Base-by-base conservation (phyloP, 164 flowering plant genomes). In the Santalum album region DNA sequence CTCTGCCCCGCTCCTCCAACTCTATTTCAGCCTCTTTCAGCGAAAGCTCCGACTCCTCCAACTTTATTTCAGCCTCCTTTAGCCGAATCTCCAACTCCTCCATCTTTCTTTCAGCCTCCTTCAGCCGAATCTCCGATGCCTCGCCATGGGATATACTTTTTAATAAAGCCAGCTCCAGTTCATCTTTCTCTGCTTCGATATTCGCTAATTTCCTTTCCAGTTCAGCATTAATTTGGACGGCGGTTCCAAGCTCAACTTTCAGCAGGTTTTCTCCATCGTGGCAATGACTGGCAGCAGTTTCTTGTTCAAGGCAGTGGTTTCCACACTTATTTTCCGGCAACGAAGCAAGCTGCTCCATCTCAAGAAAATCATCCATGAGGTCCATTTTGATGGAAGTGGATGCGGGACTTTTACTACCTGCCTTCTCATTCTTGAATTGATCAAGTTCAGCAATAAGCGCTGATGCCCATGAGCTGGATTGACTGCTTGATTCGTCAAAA, bases 331-430 rank as follows among this genome's bases (percentile, higher is more conserved):
- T 51, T 23, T 79, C 79, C 12, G 79, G 87, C 65, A 81, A 52
- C 27, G 87, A 75, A 44, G 80, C 96, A 58, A 89, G 78, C 42
- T 79, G 73, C 71, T 92, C 99, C 91, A 89, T 89, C 63, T 92
- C 99, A 49, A 89, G 81, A 67, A 92, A 92, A 78, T 89, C 99
- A 61, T 89, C 96, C 96, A 92, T 83, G 45, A 92, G 78, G 66
- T 70, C 75, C 43, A 84, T 73, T 23, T 84, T 79, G 45, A 49
- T 39, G 20, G 78, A 60, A 23, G 78, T 53, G 43, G 70, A 44
- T 4, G 61, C 51, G 1, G 69, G 48, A 52, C 50, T 75, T 62
- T 66, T 73, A 25, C 51, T 55, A 44, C 54, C 23, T 36, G 53
- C 47, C 53, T 78, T 87, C 34, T 73, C 84, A 34, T 64, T 70